phyloP scores from a whole-genome alignment of 2,329 filamentous ascomycete species.

The Fusarium zealandicum region DNA sequence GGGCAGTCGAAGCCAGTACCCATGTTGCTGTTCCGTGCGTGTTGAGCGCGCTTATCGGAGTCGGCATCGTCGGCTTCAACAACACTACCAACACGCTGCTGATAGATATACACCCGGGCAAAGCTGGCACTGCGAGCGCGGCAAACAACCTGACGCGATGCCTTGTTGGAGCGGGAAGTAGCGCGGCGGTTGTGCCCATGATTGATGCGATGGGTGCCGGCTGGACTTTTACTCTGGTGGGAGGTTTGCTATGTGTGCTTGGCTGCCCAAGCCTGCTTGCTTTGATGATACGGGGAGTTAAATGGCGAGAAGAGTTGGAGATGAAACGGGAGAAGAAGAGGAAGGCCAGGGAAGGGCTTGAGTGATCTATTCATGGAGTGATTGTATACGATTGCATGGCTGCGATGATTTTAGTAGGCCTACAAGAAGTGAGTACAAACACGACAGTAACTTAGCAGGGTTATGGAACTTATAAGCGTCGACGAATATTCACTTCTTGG shows the following conservation, averaged over 20 bases:
- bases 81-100: conserved; percentile 61
- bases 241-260: conserved; percentile 48
- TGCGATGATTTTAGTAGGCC: too few relatives aligned
- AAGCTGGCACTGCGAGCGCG: conserved; percentile 61
- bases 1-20: conserved; percentile 54
- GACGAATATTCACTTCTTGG: too few relatives aligned
- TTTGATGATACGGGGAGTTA: conserved; percentile 52
- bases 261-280: conserved; percentile 51
- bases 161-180: conserved; percentile 60
- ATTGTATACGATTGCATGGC: too few relatives aligned
- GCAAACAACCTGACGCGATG: conserved; percentile 65
- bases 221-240: conserved; percentile 60
- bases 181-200: conserved; percentile 60
- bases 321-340: conserved; percentile 38
- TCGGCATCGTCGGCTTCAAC: conserved; percentile 61
- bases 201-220: conserved; percentile 58
- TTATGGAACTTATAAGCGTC: too few relatives aligned
- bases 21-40: conserved; percentile 57
- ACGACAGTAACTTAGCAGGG: too few relatives aligned
- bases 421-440: too few relatives aligned
- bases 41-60: conserved; percentile 55
- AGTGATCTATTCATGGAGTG: not conserved
- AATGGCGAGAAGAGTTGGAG: conserved; percentile 51
- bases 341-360: conserved; percentile 14
- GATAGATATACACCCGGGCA: conserved; percentile 62